phyloP scores from a whole-genome alignment of 208 protist species.

The Naegleria lovaniensis region DNA sequence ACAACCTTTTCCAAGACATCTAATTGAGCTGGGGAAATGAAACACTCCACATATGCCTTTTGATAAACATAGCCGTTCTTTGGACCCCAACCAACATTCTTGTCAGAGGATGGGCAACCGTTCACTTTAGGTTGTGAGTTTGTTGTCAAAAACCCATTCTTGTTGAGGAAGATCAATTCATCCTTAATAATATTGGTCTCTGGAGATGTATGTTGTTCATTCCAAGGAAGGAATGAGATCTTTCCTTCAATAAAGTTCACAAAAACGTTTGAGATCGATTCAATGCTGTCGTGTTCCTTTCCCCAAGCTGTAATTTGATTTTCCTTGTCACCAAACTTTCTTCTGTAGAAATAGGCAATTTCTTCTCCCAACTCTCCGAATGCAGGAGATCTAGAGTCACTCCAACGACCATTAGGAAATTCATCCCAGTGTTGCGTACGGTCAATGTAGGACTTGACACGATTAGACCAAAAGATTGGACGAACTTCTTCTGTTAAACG shows the following conservation, averaged over 20 bases:
- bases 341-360: slow-evolving; percentile 4
- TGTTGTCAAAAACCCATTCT: slow-evolving; percentile 77
- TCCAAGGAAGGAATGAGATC: slow-evolving; percentile 53
- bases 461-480: slow-evolving; percentile 80
- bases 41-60: slow-evolving; percentile 62
- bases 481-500: slow-evolving; percentile 61
- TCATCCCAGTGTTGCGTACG: slow-evolving; percentile 73
- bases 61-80: slow-evolving; percentile 57
- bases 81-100: slow-evolving; percentile 52
- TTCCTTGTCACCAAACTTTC: neutral
- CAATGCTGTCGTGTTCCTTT: neutral
- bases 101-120: slow-evolving; percentile 6
- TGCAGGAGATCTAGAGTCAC: slow-evolving; percentile 35
- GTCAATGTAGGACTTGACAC: slow-evolving; percentile 72
- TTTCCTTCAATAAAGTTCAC: slow-evolving; percentile 22
- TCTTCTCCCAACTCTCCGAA: neutral
- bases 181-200: slow-evolving; percentile 60
- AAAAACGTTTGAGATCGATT: neutral
- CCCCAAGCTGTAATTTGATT: neutral
- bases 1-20: slow-evolving; percentile 48
- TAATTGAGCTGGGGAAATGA: slow-evolving; percentile 46
- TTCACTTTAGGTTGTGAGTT: slow-evolving; percentile 64
- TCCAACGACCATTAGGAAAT: slow-evolving; percentile 77
- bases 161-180: slow-evolving; percentile 67
- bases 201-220: slow-evolving; percentile 51